Base-by-base conservation (phyloP, 1,139 yeast species). In the Protomyces gravidus region DNA sequence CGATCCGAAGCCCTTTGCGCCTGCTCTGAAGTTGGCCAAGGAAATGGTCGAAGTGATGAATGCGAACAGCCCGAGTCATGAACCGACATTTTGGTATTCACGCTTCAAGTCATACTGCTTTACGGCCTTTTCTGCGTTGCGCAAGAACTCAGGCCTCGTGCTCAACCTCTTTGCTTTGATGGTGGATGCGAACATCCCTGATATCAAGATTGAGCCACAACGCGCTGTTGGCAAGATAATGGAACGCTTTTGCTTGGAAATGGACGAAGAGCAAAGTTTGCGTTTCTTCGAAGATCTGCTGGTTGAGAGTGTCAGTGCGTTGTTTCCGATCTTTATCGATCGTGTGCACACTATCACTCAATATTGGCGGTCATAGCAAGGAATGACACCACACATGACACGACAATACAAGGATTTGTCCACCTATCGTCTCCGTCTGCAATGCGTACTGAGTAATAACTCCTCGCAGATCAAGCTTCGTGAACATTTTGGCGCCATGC, bases 31-130 rank as follows among this genome's bases (percentile, higher is more conserved):
- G 69, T 76, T 94, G 40, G 98, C 98, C 0, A 92, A 94, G 52
- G 98, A 94, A 72, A 87, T 94, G 23, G 87, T 94, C 49, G 98
- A 92, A 65, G 98, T 97, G 0, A 92, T 94, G 92, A 98, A 98
- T 1, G 98, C 97, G 0, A 53, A 45, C 21, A 28, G 45, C 25
- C 58, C 58, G 11, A 46, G 33, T n/a, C 58, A 53, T 45, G 80
- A 88, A 50, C 79, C 81, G 61, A 89, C 92, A 57, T 86, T 85
- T 47, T 90, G 90, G 71, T 94, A 88, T 72, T 82, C 84, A 66
- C 82, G 86, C 63, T 94, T 94, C 73, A 82, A 95, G 66, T 87
- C 88, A 69, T 89, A 90, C 72, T 94, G 99, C 70, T 94, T 90
- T 72, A 92, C 94, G 26, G 89, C 97, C 0, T 94, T 89, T 70